Evolutionary conservation across 2,329 filamentous ascomycete genomes (phyloP), one percentile per base, ranked within the genome.

Genomic region (Fusarium zealandicum): DNA sequence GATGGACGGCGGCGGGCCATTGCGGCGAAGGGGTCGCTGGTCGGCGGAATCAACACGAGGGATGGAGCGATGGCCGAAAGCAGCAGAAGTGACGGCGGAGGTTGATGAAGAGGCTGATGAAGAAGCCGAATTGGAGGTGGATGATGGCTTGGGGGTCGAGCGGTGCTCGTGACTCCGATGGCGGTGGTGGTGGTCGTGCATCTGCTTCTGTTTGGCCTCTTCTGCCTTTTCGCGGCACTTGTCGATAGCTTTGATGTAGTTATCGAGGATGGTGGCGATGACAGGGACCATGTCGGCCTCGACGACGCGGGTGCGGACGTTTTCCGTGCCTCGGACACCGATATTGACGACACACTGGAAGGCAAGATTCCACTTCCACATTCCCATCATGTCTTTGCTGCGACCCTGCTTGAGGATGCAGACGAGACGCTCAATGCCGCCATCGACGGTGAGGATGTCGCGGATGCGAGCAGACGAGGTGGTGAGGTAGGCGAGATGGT

Each of bases 291-390:
- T 97, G 75, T 99, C 95, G 59, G 95, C 95, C 77, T 99, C 95
- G 45, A 99, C 95, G 3, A 99, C 93, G 63, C 95, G 85, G 52
- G 95, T 98, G 66, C 95, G 86, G 54, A 99, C 95, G 64, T 86
- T 88, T 78, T 99, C 95, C 11, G 95, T 97, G 55, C 95, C 95
- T 65, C 95, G 86, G 55, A 99, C 93, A 51, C 95, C 95, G 71
- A 99, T 98, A 75, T 99, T 99, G 72, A 99, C 95, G 62, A 98
- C 93, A 74, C 95, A 99, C 76, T 98, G 95, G 75, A 99, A 99
- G 46, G 95, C 95, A 59, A 99, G 83, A 71, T 97, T 99, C 95
- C 95, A 99, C 77, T 98, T 98, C 95, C 95, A 99, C 90, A 96
- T 96, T 74, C 97, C 93, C 93, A 98, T 97, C 87, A 97, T 89